Evolutionary conservation across 2,329 filamentous ascomycete species (phyloP).

Genomic region (Pseudonectria foliicola): DNA sequence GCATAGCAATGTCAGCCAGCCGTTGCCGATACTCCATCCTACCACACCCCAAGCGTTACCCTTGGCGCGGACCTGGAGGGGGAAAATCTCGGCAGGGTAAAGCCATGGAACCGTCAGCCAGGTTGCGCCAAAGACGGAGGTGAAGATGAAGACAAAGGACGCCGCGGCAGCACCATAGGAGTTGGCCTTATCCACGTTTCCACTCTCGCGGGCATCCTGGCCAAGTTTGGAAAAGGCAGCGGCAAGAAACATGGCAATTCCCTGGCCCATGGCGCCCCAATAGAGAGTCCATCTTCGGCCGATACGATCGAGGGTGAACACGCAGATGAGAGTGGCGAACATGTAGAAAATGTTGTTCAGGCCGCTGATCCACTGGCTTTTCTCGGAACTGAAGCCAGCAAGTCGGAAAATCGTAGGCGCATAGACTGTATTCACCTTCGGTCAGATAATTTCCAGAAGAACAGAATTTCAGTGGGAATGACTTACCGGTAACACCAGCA

Average conservation of each 20-base stretch:
- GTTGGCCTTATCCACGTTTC: slow-evolving; percentile 36
- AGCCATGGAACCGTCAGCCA: slow-evolving; percentile 52
- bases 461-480: too few species aligned
- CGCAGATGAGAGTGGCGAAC: slow-evolving; percentile 60
- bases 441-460: too few species aligned
- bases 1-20: slow-evolving; percentile 49
- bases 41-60: slow-evolving; percentile 72
- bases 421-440: slow-evolving; percentile 32
- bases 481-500: slow-evolving; percentile 49
- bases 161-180: slow-evolving; percentile 58
- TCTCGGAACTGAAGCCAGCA: slow-evolving; percentile 54
- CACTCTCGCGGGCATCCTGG: slow-evolving; percentile 38
- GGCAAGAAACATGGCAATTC: slow-evolving; percentile 60
- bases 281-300: slow-evolving; percentile 63
- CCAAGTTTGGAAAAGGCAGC: slow-evolving; percentile 47
- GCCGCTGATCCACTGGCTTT: slow-evolving; percentile 58
- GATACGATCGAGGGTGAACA: slow-evolving; percentile 63
- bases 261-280: slow-evolving; percentile 59
- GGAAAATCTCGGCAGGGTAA: slow-evolving; percentile 68
- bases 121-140: slow-evolving; percentile 33
- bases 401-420: slow-evolving; percentile 55
- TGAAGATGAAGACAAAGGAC: slow-evolving; percentile 59
- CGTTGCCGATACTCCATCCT: slow-evolving; percentile 70
- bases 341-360: slow-evolving; percentile 45
- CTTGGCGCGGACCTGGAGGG: slow-evolving; percentile 61